Evolutionary conservation across 257 asterid species (phyloP).

Genomic region (Jacaranda copaia): DNA sequence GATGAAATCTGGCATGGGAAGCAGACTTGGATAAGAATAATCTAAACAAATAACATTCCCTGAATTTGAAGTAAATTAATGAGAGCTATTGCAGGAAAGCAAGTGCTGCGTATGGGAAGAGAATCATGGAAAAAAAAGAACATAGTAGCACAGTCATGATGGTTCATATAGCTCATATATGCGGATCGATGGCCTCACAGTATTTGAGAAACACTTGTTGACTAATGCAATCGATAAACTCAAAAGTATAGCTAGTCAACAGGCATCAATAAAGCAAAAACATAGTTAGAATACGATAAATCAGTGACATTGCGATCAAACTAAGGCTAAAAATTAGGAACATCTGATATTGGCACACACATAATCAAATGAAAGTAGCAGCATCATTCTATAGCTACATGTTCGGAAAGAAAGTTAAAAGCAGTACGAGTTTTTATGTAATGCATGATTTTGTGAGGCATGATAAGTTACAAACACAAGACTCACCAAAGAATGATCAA

Average conservation of each 20-base stretch:
- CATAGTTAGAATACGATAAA: not conserved
- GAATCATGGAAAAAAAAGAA: not conserved
- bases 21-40: constrained; percentile 17
- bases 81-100: not conserved
- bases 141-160: not conserved
- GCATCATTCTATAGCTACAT: not conserved
- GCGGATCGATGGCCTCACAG: not conserved
- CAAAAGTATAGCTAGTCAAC: not conserved
- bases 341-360: not conserved
- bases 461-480: not conserved
- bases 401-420: not conserved
- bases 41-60: not conserved
- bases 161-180: constrained; percentile 5
- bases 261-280: constrained; percentile 5
- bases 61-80: not conserved
- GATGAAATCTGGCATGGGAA: constrained; percentile 50
- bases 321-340: not conserved
- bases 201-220: too few species aligned
- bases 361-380: not conserved
- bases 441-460: not conserved
- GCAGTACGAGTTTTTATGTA: not conserved
- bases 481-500: constrained; percentile 64
- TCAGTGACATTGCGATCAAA: not conserved
- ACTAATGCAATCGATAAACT: not conserved
- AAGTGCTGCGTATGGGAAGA: not conserved